Evolutionary conservation across 2,329 filamentous ascomycete species (phyloP), one percentile per base, ranked within the genome.

Genomic region (Cladophialophora yegresii): DNA sequence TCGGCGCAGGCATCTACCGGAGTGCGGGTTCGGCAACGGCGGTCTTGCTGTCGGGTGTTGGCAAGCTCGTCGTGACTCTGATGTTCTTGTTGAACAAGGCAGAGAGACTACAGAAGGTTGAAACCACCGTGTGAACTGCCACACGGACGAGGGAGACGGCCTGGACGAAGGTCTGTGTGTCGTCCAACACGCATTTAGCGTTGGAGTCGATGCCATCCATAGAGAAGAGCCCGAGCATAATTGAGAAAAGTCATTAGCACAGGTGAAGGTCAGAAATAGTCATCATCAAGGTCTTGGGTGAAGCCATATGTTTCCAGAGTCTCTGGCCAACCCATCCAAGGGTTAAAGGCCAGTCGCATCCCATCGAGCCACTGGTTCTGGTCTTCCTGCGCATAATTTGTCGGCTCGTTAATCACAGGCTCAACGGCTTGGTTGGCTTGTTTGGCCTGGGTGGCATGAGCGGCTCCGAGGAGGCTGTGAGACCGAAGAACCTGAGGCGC

Each of bases 1-100:
- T 80, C 0, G 85, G 85, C 0, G 84, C 84, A 13, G 57, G 54
- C 4, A 60, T 65, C 12, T 69, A 69, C 60, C 65, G 63, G n/a
- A 53, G 28, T 8, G 22, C 59, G 5, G 67, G 64, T 10, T 56
- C 58, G 3, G 61, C 64, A 7, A 36, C 55, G 1, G 64, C 64
- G 16, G 40, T 68, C 20, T 54, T 63, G 43, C 30, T 66, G 16
- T 66, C 63, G 12, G 66, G 54, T 9, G 47, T 61, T 22, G 66
- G 66, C 10, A 68, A 68, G 54, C 36, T 68, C 43, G 26, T 68
- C 4, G 66, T 68, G 12, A 66, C 63, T 6, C n/a, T 67, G 9
- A 63, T 64, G 65, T 67, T 65, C 51, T 30, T 67, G 30, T 62
- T 65, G 55, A 65, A 66, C n/a, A 50, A 54, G 33, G 54, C 36